Conservation (phyloP, 208 protist species). For the Zelonia costaricensis region DNA sequence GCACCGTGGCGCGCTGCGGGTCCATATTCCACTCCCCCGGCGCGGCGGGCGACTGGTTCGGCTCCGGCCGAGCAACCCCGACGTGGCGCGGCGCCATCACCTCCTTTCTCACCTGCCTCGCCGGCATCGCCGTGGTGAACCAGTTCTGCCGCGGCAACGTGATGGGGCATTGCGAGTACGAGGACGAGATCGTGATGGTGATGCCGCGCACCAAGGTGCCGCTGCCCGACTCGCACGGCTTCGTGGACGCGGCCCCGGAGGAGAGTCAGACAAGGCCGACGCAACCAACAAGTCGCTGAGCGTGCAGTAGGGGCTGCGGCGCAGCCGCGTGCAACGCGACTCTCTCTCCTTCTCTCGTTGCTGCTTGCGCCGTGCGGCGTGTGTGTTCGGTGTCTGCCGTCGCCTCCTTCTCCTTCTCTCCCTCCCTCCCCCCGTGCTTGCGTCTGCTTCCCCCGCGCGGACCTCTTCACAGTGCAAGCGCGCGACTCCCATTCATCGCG, state of each 20-base stretch:
- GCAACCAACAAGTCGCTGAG: neutral
- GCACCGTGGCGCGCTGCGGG: neutral
- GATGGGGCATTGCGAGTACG: slow-evolving; percentile 58
- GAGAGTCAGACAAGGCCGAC: neutral
- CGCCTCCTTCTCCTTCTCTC: neutral
- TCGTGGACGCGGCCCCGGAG: slow-evolving; percentile 49
- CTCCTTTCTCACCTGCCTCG: slow-evolving; percentile 40
- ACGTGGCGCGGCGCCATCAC: slow-evolving; percentile 41
- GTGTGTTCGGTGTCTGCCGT: no score
- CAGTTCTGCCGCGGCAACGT: slow-evolving; percentile 66
- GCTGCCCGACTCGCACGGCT: slow-evolving; percentile 52
- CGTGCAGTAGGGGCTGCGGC: neutral
- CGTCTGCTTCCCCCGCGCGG: neutral
- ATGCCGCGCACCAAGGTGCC: slow-evolving; percentile 21
- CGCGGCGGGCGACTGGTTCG: slow-evolving; percentile 69
- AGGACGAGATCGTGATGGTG: slow-evolving; percentile 37
- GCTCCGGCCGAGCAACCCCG: slow-evolving; percentile 1
- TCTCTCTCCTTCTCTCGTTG: neutral
- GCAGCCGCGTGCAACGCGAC: neutral
- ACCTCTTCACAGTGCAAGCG: neutral
- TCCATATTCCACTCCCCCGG: slow-evolving; percentile 32
- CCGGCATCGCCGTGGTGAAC: slow-evolving; percentile 69
- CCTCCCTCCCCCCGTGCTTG: no score
- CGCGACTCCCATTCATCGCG: no score
- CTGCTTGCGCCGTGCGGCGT: no score